Evolutionary conservation across 257 asterid species (phyloP).

Genomic region (Ligustrum vulgare): DNA sequence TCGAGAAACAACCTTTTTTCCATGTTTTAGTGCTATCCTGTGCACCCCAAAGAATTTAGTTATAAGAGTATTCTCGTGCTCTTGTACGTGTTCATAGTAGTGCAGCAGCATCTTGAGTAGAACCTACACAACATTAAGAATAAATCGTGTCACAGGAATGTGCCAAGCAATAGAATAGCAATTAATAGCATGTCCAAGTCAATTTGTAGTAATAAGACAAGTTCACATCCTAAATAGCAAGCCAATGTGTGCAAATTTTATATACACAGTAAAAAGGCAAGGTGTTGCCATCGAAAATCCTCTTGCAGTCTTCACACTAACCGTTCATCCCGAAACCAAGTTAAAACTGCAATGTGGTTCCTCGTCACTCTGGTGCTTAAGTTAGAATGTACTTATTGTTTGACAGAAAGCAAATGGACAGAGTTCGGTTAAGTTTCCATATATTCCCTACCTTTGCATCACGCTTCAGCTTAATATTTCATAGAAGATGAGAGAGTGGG

Average conservation of each 20-base stretch:
- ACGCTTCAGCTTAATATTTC: neutral
- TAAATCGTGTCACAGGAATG: neutral
- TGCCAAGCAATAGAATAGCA: constrained; percentile 13
- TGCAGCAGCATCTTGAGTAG: constrained; percentile 84
- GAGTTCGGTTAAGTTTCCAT: neutral
- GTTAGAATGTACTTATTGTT: neutral
- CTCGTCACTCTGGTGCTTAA: neutral
- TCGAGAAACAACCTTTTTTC: constrained; percentile 61
- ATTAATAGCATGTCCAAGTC: neutral
- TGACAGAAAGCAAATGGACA: neutral
- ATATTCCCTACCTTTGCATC: neutral
- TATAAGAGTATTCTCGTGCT: constrained; percentile 87
- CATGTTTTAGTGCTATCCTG: constrained; percentile 59
- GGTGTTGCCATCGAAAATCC: neutral
- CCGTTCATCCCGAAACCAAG: neutral
- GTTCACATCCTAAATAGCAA: neutral
- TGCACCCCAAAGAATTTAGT: constrained; percentile 95
- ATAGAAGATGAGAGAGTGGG: neutral
- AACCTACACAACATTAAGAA: constrained; percentile 46
- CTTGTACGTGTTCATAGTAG: constrained; percentile 75
- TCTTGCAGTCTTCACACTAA: neutral
- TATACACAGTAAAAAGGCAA: neutral
- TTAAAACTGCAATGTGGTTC: neutral
- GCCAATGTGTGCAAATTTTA: neutral
- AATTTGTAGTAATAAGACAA: neutral